phyloP scores from a whole-genome alignment of 257 asterid genomes.

The Capsicum pubescens region DNA sequence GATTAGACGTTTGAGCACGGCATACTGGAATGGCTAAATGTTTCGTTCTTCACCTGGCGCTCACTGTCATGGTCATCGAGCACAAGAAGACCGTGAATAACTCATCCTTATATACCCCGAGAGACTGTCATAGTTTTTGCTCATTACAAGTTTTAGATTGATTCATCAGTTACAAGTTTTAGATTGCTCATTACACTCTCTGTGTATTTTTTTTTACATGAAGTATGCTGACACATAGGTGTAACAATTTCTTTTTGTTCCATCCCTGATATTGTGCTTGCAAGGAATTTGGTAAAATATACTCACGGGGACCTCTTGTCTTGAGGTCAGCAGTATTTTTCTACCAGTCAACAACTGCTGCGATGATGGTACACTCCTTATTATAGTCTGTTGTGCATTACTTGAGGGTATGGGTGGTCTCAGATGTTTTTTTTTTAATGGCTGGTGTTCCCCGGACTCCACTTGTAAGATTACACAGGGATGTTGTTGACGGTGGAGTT shows the following conservation, averaged over 20 bases:
- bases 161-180: not conserved
- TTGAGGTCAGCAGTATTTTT: not conserved
- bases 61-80: not conserved
- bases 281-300: not conserved
- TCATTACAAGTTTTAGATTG: constrained; percentile 8
- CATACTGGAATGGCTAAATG: not conserved
- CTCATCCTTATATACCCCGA: not conserved
- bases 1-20: constrained; percentile 44
- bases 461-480: too few species aligned
- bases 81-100: not conserved
- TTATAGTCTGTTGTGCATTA: not conserved
- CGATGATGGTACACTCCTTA: not conserved
- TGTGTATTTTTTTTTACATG: not conserved
- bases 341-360: not conserved
- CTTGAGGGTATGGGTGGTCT: not conserved
- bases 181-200: too few species aligned
- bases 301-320: not conserved
- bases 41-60: not conserved
- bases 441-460: too few species aligned
- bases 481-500: not conserved
- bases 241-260: not conserved
- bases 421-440: not conserved
- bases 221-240: not conserved
- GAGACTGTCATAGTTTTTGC: not conserved
- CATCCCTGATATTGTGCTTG: not conserved